These are phyloP conservation scores for Ascochyta lentis DNA, from an alignment of 2,329 filamentous ascomycete species.

Conservation along the genomic window DNA sequence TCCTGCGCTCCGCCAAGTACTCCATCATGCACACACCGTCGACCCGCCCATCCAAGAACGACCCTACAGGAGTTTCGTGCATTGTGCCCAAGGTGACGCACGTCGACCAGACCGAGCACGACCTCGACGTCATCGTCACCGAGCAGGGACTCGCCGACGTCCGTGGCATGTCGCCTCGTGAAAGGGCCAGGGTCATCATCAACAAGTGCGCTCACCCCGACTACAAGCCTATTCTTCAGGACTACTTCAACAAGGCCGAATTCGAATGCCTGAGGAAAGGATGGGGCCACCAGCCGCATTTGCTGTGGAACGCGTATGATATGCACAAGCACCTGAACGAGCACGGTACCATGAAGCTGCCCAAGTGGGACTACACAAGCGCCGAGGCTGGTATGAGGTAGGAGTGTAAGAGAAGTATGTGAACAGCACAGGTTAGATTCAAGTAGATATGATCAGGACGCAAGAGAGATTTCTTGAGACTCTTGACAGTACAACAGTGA, in stretches of 20 bases:
- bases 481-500: too few species aligned
- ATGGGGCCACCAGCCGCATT: slow-evolving; percentile 87
- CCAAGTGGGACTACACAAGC: slow-evolving; percentile 61
- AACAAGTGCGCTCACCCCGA: slow-evolving; percentile 85
- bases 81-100: slow-evolving; percentile 96
- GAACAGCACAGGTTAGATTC: not conserved
- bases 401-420: not conserved
- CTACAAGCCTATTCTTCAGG: slow-evolving; percentile 80
- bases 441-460: too few species aligned
- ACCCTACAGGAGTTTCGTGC: slow-evolving; percentile 81
- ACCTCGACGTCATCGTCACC: slow-evolving; percentile 86
- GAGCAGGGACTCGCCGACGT: slow-evolving; percentile 84
- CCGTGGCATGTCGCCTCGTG: slow-evolving; percentile 77
- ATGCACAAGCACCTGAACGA: slow-evolving; percentile 85
- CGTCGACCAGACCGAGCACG: slow-evolving; percentile 91
- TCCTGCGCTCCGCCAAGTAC: slow-evolving; percentile 80
- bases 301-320: slow-evolving; percentile 85
- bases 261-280: slow-evolving; percentile 85
- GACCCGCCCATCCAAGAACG: slow-evolving; percentile 79
- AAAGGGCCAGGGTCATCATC: slow-evolving; percentile 85
- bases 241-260: slow-evolving; percentile 87
- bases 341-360: slow-evolving; percentile 88
- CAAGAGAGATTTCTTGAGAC: too few species aligned
- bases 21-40: slow-evolving; percentile 93
- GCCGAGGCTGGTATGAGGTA: slow-evolving; percentile 13